These are phyloP conservation scores for Boletus subcaerulescens DNA, from an alignment of 768 basidiomycete species.

Conservation along the genomic window DNA sequence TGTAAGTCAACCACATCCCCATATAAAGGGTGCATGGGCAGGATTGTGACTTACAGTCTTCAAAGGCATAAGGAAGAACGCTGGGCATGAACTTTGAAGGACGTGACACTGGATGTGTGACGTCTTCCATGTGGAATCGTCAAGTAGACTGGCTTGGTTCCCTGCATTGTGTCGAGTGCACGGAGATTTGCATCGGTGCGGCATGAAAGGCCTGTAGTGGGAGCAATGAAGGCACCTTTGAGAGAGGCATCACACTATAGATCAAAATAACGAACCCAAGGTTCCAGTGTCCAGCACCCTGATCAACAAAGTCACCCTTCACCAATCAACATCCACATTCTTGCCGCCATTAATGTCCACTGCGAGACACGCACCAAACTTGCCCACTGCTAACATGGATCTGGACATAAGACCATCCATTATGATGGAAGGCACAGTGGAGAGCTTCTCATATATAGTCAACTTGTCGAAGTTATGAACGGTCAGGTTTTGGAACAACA, in stretches of 20 bases:
- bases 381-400: slow-evolving; percentile 24
- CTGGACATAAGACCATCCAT: slow-evolving; percentile 73
- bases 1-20: neutral
- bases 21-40: too few species aligned
- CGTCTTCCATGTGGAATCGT: slow-evolving; percentile 63
- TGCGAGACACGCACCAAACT: too few species aligned
- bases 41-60: slow-evolving; percentile 50
- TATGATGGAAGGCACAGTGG: slow-evolving; percentile 56
- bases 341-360: too few species aligned
- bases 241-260: too few species aligned
- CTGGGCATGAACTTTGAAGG: slow-evolving; percentile 46
- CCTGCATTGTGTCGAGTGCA: too few species aligned
- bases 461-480: slow-evolving; percentile 45
- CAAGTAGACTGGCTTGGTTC: slow-evolving; percentile 42
- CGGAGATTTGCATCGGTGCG: too few species aligned
- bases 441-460: slow-evolving; percentile 53
- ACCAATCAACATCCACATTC: too few species aligned
- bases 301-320: too few species aligned
- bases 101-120: slow-evolving; percentile 46
- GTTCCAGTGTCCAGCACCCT: too few species aligned
- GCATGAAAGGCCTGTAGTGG: too few species aligned
- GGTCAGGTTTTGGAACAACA: slow-evolving; percentile 58
- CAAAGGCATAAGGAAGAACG: slow-evolving; percentile 46
- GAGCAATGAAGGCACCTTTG: too few species aligned
- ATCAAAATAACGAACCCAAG: too few species aligned